Conservation (phyloP, 352 stramenopile genomes). For the Pythium brachiatum region DNA sequence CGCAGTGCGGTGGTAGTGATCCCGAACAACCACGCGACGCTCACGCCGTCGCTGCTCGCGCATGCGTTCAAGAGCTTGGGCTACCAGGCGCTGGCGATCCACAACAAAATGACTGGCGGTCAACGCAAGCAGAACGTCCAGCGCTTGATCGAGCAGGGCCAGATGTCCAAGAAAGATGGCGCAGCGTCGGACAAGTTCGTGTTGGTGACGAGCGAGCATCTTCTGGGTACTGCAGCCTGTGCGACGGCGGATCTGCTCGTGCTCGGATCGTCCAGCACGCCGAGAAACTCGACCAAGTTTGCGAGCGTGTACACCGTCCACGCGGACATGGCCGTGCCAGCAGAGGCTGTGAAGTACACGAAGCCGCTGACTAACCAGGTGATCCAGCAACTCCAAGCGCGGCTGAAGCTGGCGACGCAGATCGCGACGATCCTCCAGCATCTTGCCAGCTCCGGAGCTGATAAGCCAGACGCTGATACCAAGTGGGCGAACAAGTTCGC, state of each 20-base stretch:
- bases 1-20: conserved; percentile 52
- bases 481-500: conserved; percentile 66
- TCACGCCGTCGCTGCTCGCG: conserved; percentile 37
- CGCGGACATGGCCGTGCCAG: conserved; percentile 11
- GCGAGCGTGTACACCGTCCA: conserved; percentile 25
- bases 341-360: conserved; percentile 17
- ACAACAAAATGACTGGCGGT: conserved; percentile 61
- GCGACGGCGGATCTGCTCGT: conserved; percentile 38
- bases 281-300: conserved; percentile 33
- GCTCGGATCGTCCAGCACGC: conserved; percentile 23
- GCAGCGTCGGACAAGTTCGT: conserved; percentile 30
- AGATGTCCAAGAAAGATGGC: background rate
- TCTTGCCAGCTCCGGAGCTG: conserved; percentile 25
- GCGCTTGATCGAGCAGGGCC: conserved; percentile 25
- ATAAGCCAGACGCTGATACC: conserved; percentile 31
- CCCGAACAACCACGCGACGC: conserved; percentile 29
- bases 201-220: conserved; percentile 63
- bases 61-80: conserved; percentile 53
- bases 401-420: conserved; percentile 56
- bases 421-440: conserved; percentile 51
- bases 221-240: conserved; percentile 33
- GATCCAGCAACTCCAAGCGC: conserved; percentile 45
- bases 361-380: conserved; percentile 29
- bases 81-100: conserved; percentile 56
- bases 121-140: conserved; percentile 58